Evolutionary conservation across 2,329 filamentous ascomycete genomes (phyloP), one percentile per base, ranked within the genome.

Genomic region (Fusarium denticulatum): DNA sequence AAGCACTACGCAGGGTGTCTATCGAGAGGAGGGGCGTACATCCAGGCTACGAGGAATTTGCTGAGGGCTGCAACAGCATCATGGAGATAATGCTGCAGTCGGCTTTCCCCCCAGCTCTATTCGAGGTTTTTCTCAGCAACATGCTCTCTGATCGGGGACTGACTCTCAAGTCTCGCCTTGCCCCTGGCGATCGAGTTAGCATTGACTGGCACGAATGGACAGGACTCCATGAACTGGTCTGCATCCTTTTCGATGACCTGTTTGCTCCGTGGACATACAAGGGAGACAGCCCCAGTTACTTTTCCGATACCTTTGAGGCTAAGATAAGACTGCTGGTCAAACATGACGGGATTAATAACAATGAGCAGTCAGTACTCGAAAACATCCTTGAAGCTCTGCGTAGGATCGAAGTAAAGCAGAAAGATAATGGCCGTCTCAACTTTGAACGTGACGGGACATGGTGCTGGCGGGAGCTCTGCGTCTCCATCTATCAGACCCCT

Each of bases 271-370:
- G 53, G 22, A 22, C 7, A 22, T 45, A 24, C 9, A 43, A 57
- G 14, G 53, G 28, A 57, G 28, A 32, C 2, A 22, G 24, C 16
- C 37, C 37, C 3, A 22, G 6, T 4, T 57, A 45, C 39, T 24
- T 57, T 32, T 7, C 6, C 1, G n/a, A 57, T 45, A 13, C 37
- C n/a, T 34, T 57, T n/a, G 28, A 45, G n/a, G 37, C 43, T 11
- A 46, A 28, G 43, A 46, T 28, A 4, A 28, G 13, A 12, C 13
- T 46, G 18, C 24, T 46, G 2, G 7, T 46, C 4, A 10, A 46
- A 3, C 1, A 46, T 46, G 43, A 28, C 3, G 43, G 24, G 5
- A 26, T 43, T 7, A 10, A 6, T 4, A 12, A 0, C 6, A 5
- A 34, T 5, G 53, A 45, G 2, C 13, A 45, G 10, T 3, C 15